Conservation (phyloP, 352 stramenopile genomes). For the Pythium phragmiticola region DNA sequence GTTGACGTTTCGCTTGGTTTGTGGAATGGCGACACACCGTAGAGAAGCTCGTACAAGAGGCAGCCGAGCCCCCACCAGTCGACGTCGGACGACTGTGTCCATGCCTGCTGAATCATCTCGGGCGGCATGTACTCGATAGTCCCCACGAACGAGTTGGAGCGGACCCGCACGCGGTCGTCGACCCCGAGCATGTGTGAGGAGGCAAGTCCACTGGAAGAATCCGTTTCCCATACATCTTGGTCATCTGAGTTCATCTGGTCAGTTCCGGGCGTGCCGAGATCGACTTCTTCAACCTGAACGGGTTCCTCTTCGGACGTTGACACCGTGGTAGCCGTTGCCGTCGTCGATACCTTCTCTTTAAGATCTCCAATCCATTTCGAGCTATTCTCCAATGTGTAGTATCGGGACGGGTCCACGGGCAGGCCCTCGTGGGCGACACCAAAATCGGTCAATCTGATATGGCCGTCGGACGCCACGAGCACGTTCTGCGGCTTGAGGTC, state of each 20-base stretch:
- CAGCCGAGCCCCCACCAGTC: conserved; percentile 83
- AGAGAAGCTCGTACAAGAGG: conserved; percentile 77
- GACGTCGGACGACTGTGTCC: conserved; percentile 35
- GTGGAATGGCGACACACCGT: conserved; percentile 58
- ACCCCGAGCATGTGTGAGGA: conserved; percentile 27
- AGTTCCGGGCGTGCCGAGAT: background rate
- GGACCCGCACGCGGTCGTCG: conserved; percentile 68
- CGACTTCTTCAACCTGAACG: background rate
- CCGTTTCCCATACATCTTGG: conserved; percentile 2
- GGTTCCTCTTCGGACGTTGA: conserved; percentile 6
- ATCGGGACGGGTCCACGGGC: conserved; percentile 3
- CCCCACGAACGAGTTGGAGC: conserved; percentile 80
- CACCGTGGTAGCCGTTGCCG: background rate
- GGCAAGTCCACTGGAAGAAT: background rate
- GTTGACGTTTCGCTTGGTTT: conserved; percentile 20
- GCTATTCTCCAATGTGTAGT: conserved; percentile 1
- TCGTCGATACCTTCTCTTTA: background rate
- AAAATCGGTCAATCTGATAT: conserved; percentile 33
- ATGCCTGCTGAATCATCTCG: conserved; percentile 65
- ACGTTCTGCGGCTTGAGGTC: conserved; percentile 67
- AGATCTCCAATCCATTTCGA: background rate
- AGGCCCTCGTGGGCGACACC: conserved; percentile 29
- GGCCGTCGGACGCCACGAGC: conserved; percentile 25
- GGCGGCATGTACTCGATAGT: conserved; percentile 84
- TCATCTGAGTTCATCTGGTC: background rate